phyloP scores from a whole-genome alignment of 1,139 yeast genomes.

The Suhomyces kunorum region DNA sequence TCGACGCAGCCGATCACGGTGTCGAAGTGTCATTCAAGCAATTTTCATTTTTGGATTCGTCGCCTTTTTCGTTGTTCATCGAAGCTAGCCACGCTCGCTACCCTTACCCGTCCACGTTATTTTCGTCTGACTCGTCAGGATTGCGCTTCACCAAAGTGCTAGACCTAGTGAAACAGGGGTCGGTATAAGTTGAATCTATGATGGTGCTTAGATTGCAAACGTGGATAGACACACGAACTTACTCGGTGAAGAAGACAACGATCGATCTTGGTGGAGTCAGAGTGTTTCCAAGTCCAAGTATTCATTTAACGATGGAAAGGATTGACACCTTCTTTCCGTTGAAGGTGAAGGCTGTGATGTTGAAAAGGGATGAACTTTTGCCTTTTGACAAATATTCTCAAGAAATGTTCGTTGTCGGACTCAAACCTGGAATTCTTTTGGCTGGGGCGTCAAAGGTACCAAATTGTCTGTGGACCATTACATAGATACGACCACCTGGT shows the following conservation, averaged over 20 bases:
- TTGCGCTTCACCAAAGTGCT: constrained; percentile 50
- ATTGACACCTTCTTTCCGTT: constrained; percentile 57
- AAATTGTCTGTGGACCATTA: constrained; percentile 47
- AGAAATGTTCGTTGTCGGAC: constrained; percentile 58
- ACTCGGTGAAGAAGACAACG: constrained; percentile 20
- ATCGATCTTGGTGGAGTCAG: constrained; percentile 29
- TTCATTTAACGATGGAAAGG: constrained; percentile 64
- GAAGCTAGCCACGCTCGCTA: no score
- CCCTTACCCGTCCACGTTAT: constrained; percentile 52
- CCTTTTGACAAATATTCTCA: constrained; percentile 58
- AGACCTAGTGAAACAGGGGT: constrained; percentile 45
- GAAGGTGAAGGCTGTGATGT: constrained; percentile 50
- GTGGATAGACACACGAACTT: constrained; percentile 19
- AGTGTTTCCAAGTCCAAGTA: constrained; percentile 31
- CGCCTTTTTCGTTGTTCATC: constrained; percentile 56
- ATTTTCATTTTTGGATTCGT: constrained; percentile 56
- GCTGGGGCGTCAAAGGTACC: no score
- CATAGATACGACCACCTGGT: constrained; percentile 47
- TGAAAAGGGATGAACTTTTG: constrained; percentile 55
- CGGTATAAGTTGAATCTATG: constrained; percentile 57
- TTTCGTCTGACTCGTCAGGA: constrained; percentile 67
- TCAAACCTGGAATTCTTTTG: constrained; percentile 72
- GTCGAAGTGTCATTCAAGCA: constrained; percentile 46
- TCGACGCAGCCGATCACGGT: constrained; percentile 54
- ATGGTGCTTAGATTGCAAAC: constrained; percentile 71